A percentile compares a stretch with the other conserved stretches of the same genome.
Conservation (phyloP, 257 asterid genomes). For the Thymus mandschuricus region DNA sequence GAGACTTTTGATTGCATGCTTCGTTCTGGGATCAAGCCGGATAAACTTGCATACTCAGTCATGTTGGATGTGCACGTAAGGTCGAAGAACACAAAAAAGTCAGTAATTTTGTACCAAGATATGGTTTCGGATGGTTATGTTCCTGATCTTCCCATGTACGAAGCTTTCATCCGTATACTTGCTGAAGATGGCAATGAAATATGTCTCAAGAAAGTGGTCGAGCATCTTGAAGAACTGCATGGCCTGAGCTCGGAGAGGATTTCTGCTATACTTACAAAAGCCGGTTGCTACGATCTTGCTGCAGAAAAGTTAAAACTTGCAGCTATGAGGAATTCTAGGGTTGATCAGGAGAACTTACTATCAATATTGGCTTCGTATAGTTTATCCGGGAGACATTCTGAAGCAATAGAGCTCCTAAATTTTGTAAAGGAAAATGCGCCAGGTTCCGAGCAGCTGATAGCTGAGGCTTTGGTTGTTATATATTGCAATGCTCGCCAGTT, state of each 20-base stretch:
- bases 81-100: constrained; percentile 63
- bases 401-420: constrained; percentile 74
- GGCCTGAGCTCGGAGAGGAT: constrained; percentile 63
- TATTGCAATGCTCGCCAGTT: constrained; percentile 76
- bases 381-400: constrained; percentile 70
- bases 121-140: constrained; percentile 72
- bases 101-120: constrained; percentile 62
- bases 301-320: constrained; percentile 69
- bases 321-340: constrained; percentile 54
- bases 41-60: constrained; percentile 79
- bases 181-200: constrained; percentile 56
- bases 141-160: constrained; percentile 69
- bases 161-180: constrained; percentile 56
- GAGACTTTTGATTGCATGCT: constrained; percentile 77
- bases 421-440: constrained; percentile 62
- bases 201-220: constrained; percentile 54
- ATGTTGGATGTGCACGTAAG: constrained; percentile 81
- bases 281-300: constrained; percentile 77
- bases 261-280: constrained; percentile 73
- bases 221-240: constrained; percentile 68
- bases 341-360: constrained; percentile 57
- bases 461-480: constrained; percentile 77
- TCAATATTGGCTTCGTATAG: constrained; percentile 84
- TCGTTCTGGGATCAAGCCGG: constrained; percentile 85
- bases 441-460: constrained; percentile 55